Conservation (phyloP, 345 rosid species). For the Anastatica hierochuntica region DNA sequence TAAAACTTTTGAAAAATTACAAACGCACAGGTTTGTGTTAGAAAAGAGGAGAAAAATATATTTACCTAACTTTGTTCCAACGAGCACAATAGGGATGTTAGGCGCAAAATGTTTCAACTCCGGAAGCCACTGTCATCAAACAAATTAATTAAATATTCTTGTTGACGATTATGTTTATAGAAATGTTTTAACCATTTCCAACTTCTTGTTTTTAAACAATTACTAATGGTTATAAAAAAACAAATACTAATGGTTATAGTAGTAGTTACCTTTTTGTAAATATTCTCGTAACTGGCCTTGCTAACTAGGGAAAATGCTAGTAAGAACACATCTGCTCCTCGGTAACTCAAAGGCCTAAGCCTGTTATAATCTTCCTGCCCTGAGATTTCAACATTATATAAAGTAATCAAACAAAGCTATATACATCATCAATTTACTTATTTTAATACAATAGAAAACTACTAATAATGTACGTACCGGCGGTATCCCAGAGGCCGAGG, state of each 20-base stretch:
- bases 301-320: conserved; percentile 70
- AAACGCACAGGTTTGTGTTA: too few species aligned
- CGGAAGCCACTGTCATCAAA: conserved; percentile 52
- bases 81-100: conserved; percentile 63
- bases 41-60: not conserved
- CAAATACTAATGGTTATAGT: too few species aligned
- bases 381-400: conserved; percentile 16
- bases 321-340: conserved; percentile 84
- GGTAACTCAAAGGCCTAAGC: conserved; percentile 68
- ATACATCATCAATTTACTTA: not conserved
- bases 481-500: conserved; percentile 1
- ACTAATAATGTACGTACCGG: too few species aligned
- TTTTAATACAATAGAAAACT: too few species aligned
- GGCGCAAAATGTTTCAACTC: conserved; percentile 75
- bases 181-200: not conserved
- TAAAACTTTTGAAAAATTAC: too few species aligned
- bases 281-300: conserved; percentile 75
- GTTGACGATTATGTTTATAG: not conserved
- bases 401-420: not conserved
- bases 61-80: conserved; percentile 74
- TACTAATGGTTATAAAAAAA: too few species aligned
- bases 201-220: too few species aligned
- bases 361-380: conserved; percentile 88
- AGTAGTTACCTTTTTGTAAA: conserved; percentile 71
- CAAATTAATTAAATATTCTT: not conserved